Evolutionary conservation across 1,139 yeast species (phyloP), one percentile per base, ranked within the genome.

Genomic region (Taphrina populina): DNA sequence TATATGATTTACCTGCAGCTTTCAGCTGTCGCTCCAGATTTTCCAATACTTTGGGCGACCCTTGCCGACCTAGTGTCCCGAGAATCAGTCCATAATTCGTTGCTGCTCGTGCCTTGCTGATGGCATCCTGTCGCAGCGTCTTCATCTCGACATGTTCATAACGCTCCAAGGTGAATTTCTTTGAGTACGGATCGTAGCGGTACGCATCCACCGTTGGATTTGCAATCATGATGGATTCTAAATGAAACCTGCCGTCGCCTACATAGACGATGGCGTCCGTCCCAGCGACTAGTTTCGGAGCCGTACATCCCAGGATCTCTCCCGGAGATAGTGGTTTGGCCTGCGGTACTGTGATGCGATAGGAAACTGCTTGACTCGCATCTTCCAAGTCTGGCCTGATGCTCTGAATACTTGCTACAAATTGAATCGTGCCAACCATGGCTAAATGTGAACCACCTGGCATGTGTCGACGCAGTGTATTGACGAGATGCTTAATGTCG

Each of bases 51-150:
- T 23, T 78, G 73, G 3, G 92, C 79, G 66, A 84, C 4, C 99
- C 99, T 70, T 92, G 99, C 64, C 99, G 79, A 2, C 99, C 99
- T 55, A 92, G 73, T 0, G 96, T 95, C n/a, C 99, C 99, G 20
- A 94, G 71, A 26, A 92, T 85, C 15, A 92, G 73, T 0, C 97
- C 99, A 26, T 90, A 79, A 41, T 81, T 84, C 57, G 77, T 75
- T 15, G 64, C 61, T 13, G 19, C 35, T 4, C 55, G 34, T 1
- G 88, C 87, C 0, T 78, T 79, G 2, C 69, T 69, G 6, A 92
- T 77, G 1, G 98, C 98, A 44, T 79, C 82, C 37, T 80, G 74
- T 63, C 99, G 75, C 0, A 90, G 83, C 23, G 75, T 67, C 17
- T 83, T 79, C 83, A 92, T 76, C 68, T 90, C 94, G 53, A 79